Base-by-base conservation (phyloP, 768 basidiomycete genomes). In the Lactifluus subvellereus region DNA sequence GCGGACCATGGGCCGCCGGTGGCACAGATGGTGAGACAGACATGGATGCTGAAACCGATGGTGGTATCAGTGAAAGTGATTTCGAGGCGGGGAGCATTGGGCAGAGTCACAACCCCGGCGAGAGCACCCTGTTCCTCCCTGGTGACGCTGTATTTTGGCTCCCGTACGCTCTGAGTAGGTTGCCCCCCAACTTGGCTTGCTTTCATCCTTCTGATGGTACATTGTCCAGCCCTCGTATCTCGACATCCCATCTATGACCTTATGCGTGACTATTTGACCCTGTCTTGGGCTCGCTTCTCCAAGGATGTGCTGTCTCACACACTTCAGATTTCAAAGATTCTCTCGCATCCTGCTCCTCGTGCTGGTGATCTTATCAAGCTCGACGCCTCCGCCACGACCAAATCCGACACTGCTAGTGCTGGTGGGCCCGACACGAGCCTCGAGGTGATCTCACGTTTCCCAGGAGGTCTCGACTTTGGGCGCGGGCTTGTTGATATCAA, bases 281-380 rank as follows among this genome's bases (percentile, higher is more conserved):
- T 97, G 50, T 91, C 89, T 4, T 95, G 93, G 92, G 93, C 93
- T 18, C 87, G 91, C 54, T 94, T 93, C 77, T 90, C 90, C 58
- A 95, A 95, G 75, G 92, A 96, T 69, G 92, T 95, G 4, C 90
- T 92, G 74, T 89, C 89, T 0, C 94, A 97, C 71, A 92, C 93
- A 9, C 79, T 94, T 57, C 91, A 92, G 71, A 92, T 93, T 60
- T 88, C 88, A 55, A 91, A 91, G 74, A 91, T 93, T 68, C 82
- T 92, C 48, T 87, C 90, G 0, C 89, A 91, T 71, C 91, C 91
- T 32, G 89, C 90, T 11, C 92, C 91, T 40, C 87, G 92, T 54
- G 87, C 90, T 1, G 92, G 92, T 14, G 91, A 94, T 66, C 78
- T 94, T 59, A 84, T 94, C 68, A 87, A 87, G 67, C 84, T 94